Evolutionary conservation across 1,284 basidiomycete genomes (phyloP).

Genomic region (Ustilago nuda): DNA sequence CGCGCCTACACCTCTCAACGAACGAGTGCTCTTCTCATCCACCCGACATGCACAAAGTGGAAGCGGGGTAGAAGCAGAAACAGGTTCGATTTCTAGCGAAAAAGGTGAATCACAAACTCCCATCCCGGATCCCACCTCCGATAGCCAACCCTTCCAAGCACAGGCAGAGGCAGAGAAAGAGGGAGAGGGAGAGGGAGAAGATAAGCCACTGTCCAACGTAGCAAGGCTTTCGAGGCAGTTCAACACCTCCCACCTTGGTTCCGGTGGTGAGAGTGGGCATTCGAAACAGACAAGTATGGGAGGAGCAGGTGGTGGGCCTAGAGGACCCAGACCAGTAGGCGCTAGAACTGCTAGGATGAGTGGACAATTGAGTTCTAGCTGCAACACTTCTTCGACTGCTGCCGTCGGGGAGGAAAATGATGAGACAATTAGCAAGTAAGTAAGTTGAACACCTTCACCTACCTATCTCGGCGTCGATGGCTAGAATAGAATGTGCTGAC

Average conservation of each 20-base stretch:
- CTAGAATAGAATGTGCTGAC: background rate
- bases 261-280: background rate
- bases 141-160: background rate
- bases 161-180: background rate
- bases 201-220: slow-evolving; percentile 54
- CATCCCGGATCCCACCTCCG: background rate
- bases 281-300: slow-evolving; percentile 6
- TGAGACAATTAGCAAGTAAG: background rate
- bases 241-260: slow-evolving; percentile 10
- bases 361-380: slow-evolving; percentile 14
- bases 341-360: slow-evolving; percentile 29
- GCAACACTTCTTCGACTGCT: background rate
- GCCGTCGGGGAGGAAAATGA: background rate
- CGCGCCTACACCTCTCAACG: slow-evolving; percentile 69
- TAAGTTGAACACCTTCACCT: background rate
- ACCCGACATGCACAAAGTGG: background rate
- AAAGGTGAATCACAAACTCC: slow-evolving; percentile 28
- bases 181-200: slow-evolving; percentile 44
- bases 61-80: slow-evolving; percentile 28
- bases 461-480: no score
- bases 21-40: slow-evolving; percentile 61
- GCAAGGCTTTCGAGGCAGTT: slow-evolving; percentile 59
- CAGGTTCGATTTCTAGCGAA: slow-evolving; percentile 21
- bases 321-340: slow-evolving; percentile 36
- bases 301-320: slow-evolving; percentile 12